Percentiles rank a stretch among this genome's conserved stretches.
phyloP scores from a whole-genome alignment of 2,329 filamentous ascomycete species.

The Sporothrix phasma region DNA sequence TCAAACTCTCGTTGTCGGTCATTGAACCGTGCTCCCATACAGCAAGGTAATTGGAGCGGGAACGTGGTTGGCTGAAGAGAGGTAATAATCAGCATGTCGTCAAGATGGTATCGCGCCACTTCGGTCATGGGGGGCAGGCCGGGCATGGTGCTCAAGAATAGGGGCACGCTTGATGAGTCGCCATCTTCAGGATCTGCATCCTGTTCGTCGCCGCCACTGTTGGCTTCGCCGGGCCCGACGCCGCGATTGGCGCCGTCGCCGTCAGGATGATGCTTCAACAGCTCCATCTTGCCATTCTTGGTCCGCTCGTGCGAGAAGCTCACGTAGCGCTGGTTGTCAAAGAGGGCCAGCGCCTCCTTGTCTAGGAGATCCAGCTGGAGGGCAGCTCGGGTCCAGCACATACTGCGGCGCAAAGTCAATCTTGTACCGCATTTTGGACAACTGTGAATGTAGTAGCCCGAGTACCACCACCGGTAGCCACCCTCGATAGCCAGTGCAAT shows the following conservation, averaged over 20 bases:
- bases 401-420: conserved; percentile 67
- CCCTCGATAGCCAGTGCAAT: conserved; percentile 58
- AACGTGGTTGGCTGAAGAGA: conserved; percentile 30
- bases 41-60: conserved; percentile 41
- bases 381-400: conserved; percentile 55
- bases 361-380: conserved; percentile 51
- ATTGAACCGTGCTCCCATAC: conserved; percentile 49
- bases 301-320: conserved; percentile 31
- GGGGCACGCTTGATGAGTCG: conserved; percentile 22
- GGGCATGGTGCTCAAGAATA: conserved; percentile 57
- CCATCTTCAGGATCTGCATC: neutral
- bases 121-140: conserved; percentile 50
- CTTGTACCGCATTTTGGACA: conserved; percentile 82
- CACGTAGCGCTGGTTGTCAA: conserved; percentile 48
- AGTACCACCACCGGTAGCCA: conserved; percentile 69
- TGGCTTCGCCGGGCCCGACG: neutral
- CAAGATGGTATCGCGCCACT: conserved; percentile 47
- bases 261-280: conserved; percentile 19
- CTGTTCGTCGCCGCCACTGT: neutral
- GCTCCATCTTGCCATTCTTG: conserved; percentile 19
- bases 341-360: conserved; percentile 36
- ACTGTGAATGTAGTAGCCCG: conserved; percentile 69
- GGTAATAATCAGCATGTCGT: conserved; percentile 46
- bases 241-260: conserved; percentile 16
- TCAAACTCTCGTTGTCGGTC: conserved; percentile 41